Conservation (phyloP, 208 protist genomes). For the Naegleria lovaniensis region DNA sequence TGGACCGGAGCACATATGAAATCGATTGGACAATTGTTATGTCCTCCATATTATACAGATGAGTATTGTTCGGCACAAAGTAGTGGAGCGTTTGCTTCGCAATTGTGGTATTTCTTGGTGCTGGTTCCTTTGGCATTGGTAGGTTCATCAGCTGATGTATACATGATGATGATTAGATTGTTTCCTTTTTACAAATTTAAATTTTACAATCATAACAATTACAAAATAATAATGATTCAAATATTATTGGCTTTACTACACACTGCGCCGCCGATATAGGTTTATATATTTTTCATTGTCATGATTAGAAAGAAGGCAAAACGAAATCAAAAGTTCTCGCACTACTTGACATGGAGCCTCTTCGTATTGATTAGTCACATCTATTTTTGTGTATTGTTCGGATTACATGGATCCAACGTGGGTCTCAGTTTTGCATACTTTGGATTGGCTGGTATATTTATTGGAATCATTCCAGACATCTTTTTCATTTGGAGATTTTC, state of each 20-base stretch:
- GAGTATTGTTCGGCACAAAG: background rate
- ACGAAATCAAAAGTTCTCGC: background rate
- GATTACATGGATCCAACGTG: background rate
- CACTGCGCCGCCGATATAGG: background rate
- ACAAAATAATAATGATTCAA: no score
- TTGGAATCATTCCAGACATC: background rate
- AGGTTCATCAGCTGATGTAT: background rate
- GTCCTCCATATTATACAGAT: background rate
- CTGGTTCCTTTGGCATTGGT: background rate
- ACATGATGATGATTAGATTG: no score
- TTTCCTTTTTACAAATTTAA: no score
- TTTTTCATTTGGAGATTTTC: background rate
- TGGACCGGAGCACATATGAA: background rate
- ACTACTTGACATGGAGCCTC: background rate
- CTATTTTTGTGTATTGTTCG: background rate
- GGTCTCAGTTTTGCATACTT: background rate
- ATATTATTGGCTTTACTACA: no score
- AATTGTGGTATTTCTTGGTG: background rate
- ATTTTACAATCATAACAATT: background rate
- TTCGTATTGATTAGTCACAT: background rate
- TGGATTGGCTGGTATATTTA: background rate
- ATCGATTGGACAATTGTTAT: background rate
- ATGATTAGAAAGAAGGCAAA: background rate
- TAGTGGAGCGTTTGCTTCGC: background rate
- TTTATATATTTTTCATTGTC: background rate